Evolutionary conservation across 2,329 filamentous ascomycete species (phyloP).

Genomic region (Torrubiellomyces zombiae): DNA sequence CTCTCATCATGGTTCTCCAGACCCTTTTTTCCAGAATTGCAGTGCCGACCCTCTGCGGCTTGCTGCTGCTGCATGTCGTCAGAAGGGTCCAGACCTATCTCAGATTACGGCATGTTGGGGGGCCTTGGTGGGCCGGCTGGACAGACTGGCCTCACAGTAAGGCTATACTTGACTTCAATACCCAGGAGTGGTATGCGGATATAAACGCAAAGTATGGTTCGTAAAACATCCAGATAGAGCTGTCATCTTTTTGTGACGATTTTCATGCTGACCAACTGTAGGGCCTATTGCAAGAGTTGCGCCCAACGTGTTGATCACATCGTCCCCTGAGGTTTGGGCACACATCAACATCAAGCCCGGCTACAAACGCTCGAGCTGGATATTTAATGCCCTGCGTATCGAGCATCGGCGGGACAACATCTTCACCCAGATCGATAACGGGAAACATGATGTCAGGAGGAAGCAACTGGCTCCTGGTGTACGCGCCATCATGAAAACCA

Average conservation of each 20-base stretch:
- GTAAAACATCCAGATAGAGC: constrained; percentile 1
- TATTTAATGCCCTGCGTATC: constrained; percentile 26
- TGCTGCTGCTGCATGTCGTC: constrained; percentile 1
- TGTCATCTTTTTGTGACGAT: background rate
- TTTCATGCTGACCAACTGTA: too few species aligned
- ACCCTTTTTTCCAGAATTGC: too few species aligned
- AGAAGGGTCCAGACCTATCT: constrained; percentile 2
- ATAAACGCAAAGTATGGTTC: constrained; percentile 11
- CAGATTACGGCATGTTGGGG: constrained; percentile 9
- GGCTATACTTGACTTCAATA: constrained; percentile 7
- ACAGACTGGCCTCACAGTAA: constrained; percentile 10
- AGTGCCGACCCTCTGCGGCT: background rate
- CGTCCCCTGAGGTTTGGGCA: constrained; percentile 28
- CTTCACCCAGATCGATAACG: constrained; percentile 32
- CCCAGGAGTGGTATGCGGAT: constrained; percentile 11
- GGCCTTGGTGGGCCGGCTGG: constrained; percentile 8
- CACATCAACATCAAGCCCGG: constrained; percentile 24
- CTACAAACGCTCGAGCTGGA: constrained; percentile 26
- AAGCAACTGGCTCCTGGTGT: constrained; percentile 35
- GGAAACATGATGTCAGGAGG: constrained; percentile 25
- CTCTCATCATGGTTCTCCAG: too few species aligned
- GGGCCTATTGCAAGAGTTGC: constrained; percentile 16
- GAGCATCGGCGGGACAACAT: constrained; percentile 34
- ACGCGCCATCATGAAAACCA: constrained; percentile 7
- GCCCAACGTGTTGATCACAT: constrained; percentile 30